A percentile compares a stretch with the other conserved stretches of the same genome.
These are phyloP conservation scores for Thyridium curvatum DNA, from an alignment of 2,329 filamentous ascomycete species.

Conservation along the genomic window DNA sequence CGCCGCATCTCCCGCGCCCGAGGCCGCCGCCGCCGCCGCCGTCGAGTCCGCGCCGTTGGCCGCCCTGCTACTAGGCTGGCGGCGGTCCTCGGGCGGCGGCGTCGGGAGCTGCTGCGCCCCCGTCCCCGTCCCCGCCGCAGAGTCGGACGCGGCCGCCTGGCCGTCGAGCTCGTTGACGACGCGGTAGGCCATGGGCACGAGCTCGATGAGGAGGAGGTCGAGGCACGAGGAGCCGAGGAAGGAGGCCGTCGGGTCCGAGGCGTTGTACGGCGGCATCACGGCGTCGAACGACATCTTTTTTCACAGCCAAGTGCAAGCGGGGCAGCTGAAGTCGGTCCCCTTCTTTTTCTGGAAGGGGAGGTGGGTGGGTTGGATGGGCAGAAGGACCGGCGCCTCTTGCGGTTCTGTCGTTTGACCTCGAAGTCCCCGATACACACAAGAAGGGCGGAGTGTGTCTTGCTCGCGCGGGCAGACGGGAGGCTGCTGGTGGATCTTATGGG, in stretches of 20 bases:
- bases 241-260: constrained; percentile 64
- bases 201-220: constrained; percentile 92
- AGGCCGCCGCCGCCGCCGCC: neutral
- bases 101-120: neutral
- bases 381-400: too few relatives aligned
- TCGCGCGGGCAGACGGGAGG: too few relatives aligned
- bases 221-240: constrained; percentile 81
- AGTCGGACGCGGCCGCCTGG: constrained; percentile 19
- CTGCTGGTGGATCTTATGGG: too few relatives aligned
- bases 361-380: too few relatives aligned
- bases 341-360: too few relatives aligned
- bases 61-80: constrained; percentile 2
- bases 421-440: too few relatives aligned
- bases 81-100: neutral
- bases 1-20: neutral
- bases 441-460: too few relatives aligned
- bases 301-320: too few relatives aligned
- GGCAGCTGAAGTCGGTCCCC: too few relatives aligned
- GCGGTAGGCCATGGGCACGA: constrained; percentile 89
- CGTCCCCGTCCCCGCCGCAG: too few relatives aligned
- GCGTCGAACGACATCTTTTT: constrained; percentile 69
- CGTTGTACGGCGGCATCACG: constrained; percentile 61
- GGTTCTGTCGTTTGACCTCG: too few relatives aligned
- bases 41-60: constrained; percentile 1
- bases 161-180: constrained; percentile 67